Base-by-base conservation (phyloP, 108 stramenopile species). In the Mediolabrus comicus region DNA sequence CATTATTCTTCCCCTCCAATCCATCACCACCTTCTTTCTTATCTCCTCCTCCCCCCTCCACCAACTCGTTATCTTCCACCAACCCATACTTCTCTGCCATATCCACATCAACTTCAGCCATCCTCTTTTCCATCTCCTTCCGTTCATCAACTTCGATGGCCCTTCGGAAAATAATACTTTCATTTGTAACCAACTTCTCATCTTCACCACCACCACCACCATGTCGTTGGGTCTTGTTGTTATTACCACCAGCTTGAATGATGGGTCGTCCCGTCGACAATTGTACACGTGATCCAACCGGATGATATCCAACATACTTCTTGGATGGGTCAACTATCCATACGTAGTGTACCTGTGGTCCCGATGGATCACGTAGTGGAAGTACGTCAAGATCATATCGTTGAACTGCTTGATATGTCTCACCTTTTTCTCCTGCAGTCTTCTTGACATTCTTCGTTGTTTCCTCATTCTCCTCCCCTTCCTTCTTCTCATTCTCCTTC, bases 361-460 rank as follows among this genome's bases (percentile, higher is more conserved):
- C 75, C 54, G 88, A 86, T 53, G 81, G 85, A 36, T 94, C 93
- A 57, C 88, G 88, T 14, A 94, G 67, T 10, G 90, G 88, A 8
- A 90, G 59, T 5, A 94, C 89, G 69, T 91, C 90, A 51, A 94
- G 74, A 65, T 94, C 93, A 62, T 89, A 94, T 55, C 78, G 57
- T 71, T 91, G 90, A 22, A 87, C 67, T 0, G 83, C 80, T 54
- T 65, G 65, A 62, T 84, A 90, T 5, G 30, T 17, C 14, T 63
- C 61, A 9, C 72, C 55, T 9, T 41, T 54, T 27, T 13, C 34
- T 3, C 65, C 41, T n/a, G n/a, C n/a, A n/a, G n/a, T n/a, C 55
- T 8, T 57, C 30, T 60, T 67, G 3, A 25, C 27, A 11, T 51
- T 74, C 11, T 65, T 74, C 57, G 61, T 52, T 33, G 35, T 6